Evolutionary conservation across 177 flowering plant genomes (phyloP), one percentile per base, ranked within the genome.

Genomic region (Vitis hybrid): DNA sequence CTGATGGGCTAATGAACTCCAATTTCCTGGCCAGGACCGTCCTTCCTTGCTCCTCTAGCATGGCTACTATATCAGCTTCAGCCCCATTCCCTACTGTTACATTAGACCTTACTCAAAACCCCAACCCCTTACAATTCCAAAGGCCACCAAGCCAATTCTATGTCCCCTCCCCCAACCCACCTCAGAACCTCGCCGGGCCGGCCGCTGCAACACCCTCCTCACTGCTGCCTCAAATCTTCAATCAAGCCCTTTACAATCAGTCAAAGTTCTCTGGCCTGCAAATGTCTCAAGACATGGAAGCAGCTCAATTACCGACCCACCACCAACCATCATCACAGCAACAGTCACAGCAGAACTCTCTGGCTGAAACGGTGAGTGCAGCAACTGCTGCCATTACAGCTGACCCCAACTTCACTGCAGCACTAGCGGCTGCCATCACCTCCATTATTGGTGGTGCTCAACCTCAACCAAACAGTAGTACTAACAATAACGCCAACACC

Each of bases 31-130:
- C 89, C 1, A 78, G 86, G 39, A 77, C 86, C 8, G 65, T 82
- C 45, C 81, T 85, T 1, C 88, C 97, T 9, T 86, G 86, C 73
- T 74, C 92, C 16, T 77, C 97, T 2, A 85, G 77, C 86, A 81
- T 94, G 71, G 97, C 98, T 59, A 90, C 93, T 2, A 79, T 94
- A 7, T 94, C 98, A 29, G 93, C 98, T 48, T 90, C 98, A 26
- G 93, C 98, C 9, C 97, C 98, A 48, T 94, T 92, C 26, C 97
- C 97, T 3, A 92, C 98, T 10, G 82, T 94, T 45, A 94, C 96
- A 65, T 79, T 94, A 8, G 98, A 94, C 86, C 75, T 94, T 14
- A 94, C 98, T 59, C 87, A 85, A 31, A 68, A 75, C 60, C 78
- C 87, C 10, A 88, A 69, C 68, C 79, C 81, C 50, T 62, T 77